phyloP scores from a whole-genome alignment of 2,329 filamentous ascomycete genomes.

The Oidium heveae region DNA sequence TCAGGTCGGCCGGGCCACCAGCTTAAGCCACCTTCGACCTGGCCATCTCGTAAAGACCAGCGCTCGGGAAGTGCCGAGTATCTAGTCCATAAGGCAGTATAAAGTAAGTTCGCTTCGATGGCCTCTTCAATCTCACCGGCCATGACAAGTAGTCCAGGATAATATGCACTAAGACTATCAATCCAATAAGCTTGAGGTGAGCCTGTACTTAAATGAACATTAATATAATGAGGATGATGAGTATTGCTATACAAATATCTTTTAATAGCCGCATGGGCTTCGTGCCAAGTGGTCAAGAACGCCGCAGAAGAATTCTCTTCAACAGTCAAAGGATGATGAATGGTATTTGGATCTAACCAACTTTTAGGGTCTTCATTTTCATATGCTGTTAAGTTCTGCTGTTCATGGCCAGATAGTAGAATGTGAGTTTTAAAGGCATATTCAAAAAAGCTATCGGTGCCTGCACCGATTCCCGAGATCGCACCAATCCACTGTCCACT shows the following conservation, averaged over 20 bases:
- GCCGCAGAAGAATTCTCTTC: constrained; percentile 48
- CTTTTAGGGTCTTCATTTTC: constrained; percentile 7
- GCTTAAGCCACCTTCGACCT: constrained; percentile 61
- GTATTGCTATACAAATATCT: constrained; percentile 68
- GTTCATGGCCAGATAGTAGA: constrained; percentile 50
- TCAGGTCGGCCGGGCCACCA: constrained; percentile 95
- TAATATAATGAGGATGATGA: constrained; percentile 80
- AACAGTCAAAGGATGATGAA: constrained; percentile 32
- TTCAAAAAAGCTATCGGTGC: constrained; percentile 95
- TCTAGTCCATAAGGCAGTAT: constrained; percentile 80
- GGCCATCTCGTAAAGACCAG: constrained; percentile 67
- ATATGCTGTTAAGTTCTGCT: constrained; percentile 22
- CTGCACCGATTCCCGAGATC: constrained; percentile 84
- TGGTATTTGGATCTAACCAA: constrained; percentile 37
- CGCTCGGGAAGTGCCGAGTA: constrained; percentile 86
- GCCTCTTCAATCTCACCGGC: constrained; percentile 82
- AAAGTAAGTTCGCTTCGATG: constrained; percentile 67
- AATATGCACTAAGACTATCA: constrained; percentile 86
- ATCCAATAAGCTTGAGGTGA: constrained; percentile 83
- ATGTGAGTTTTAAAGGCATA: constrained; percentile 92
- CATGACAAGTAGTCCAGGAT: constrained; percentile 64
- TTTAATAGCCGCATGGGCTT: constrained; percentile 67
- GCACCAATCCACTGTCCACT: constrained; percentile 70
- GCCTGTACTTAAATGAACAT: constrained; percentile 69
- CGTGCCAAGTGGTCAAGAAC: constrained; percentile 64